Evolutionary conservation across 345 rosid genomes (phyloP), one percentile per base, ranked within the genome.

Genomic region (Arabis hirsuta): DNA sequence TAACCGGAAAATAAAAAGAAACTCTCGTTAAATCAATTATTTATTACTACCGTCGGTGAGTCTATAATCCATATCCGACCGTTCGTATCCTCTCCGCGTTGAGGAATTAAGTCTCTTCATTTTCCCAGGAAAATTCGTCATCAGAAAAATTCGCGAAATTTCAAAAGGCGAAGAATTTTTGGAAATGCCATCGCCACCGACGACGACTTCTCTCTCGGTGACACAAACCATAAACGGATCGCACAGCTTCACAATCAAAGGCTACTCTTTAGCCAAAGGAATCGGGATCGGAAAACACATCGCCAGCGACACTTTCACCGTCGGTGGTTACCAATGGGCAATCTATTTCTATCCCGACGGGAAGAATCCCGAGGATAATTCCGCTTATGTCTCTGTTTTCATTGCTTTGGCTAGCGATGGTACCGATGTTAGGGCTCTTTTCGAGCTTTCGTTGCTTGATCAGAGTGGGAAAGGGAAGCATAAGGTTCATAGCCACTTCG

Each of bases 371-470:
- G 98, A 94, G 66, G 97, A 88, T 65, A 84, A 82, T 70, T 86
- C 97, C 2, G 74, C 85, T 3, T 94, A 91, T 41, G 97, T 94
- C 44, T 91, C 95, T 7, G 90, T 91, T 5, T 94, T 94, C 73
- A 92, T 94, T 26, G 97, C 97, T 13, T 84, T 94, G 3, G 96
- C 98, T 61, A 94, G 95, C 86, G 97, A 94, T 42, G 97, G 97
- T 27, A 86, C 91, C 63, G 97, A 94, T 72, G 98, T 94, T 16
- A 81, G 95, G 59, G 96, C 96, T 16, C 81, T 91, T 4, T 94
- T 94, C 36, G 95, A 91, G 84, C 84, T 94, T 52, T 85, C 92
- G 32, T 79, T 94, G 53, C 58, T 88, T 50, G 95, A 94, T 74
- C 97, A 94, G 75, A 91, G 90, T 65, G 96, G 96, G 2, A 87